A percentile compares a stretch with the other conserved stretches of the same genome.
phyloP scores from a whole-genome alignment of 805 yeast genomes.

The Schwanniomyces occidentalis region DNA sequence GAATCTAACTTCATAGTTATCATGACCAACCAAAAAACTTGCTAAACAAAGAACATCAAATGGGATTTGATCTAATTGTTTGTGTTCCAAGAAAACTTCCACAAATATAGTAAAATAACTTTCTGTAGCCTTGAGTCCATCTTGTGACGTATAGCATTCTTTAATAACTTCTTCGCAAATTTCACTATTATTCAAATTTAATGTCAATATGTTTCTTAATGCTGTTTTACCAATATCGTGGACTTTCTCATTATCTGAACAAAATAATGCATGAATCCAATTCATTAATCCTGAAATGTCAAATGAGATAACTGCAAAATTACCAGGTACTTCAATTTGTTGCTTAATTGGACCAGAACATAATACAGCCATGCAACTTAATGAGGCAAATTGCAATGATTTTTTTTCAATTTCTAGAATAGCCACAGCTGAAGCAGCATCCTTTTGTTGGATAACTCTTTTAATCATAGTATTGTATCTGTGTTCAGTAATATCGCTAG shows the following conservation, averaged over 20 bases:
- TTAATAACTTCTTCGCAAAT: conserved; percentile 59
- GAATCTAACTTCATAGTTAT: conserved; percentile 62
- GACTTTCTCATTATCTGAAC: conserved; percentile 55
- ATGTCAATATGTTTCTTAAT: conserved; percentile 60
- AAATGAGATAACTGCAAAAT: conserved; percentile 60
- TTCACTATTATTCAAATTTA: conserved; percentile 56
- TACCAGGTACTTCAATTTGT: conserved; percentile 45
- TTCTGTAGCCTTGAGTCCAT: conserved; percentile 52
- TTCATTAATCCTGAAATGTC: conserved; percentile 65
- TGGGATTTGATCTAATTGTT: conserved; percentile 49
- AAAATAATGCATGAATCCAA: conserved; percentile 80
- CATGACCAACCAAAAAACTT: conserved; percentile 76
- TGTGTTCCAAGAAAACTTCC: conserved; percentile 56
- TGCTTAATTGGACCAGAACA: conserved; percentile 72
- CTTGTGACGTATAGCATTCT: conserved; percentile 67
- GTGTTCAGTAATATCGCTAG: conserved; percentile 58
- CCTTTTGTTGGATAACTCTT: conserved; percentile 38
- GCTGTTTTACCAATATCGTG: conserved; percentile 70
- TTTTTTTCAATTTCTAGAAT: conserved; percentile 78
- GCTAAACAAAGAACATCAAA: conserved; percentile 75
- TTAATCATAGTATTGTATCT: conserved; percentile 62
- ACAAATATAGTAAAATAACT: conserved; percentile 73
- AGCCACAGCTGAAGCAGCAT: conserved; percentile 57
- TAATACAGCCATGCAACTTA: conserved; percentile 82
- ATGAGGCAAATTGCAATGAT: conserved; percentile 65